Percentiles rank a stretch among this genome's conserved stretches.
These are phyloP conservation scores for Lunularia cruciata DNA, from an alignment of 225 moss, liverwort and hornwort species.

Conservation along the genomic window DNA sequence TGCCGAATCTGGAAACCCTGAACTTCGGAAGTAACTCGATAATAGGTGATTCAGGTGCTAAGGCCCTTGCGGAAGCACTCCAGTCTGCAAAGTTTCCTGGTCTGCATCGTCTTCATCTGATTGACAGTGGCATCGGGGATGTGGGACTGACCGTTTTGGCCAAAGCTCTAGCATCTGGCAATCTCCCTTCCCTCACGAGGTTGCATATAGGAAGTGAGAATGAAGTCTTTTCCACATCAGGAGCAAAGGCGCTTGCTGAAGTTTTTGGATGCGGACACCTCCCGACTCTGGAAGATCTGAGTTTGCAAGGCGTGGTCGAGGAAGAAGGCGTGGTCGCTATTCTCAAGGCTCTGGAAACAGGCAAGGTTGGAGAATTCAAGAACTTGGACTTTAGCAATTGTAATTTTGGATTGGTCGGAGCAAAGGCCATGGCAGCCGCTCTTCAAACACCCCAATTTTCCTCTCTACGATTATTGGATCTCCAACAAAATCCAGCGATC, in stretches of 20 bases:
- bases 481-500: constrained; percentile 12
- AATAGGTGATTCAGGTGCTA: constrained; percentile 15
- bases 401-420: constrained; percentile 14
- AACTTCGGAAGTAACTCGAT: constrained; percentile 22
- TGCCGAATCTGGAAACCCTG: constrained; percentile 21
- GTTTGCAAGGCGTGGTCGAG: constrained; percentile 14
- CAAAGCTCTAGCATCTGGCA: constrained; percentile 18
- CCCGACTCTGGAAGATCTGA: constrained; percentile 23
- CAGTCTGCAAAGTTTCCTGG: constrained; percentile 1
- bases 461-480: constrained; percentile 19
- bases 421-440: constrained; percentile 8
- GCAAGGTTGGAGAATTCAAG: constrained; percentile 26
- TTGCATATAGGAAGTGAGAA: constrained; percentile 23
- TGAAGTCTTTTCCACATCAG: constrained; percentile 4
- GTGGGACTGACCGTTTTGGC: constrained; percentile 15
- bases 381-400: constrained; percentile 25
- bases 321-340: constrained; percentile 15
- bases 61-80: constrained; percentile 8
- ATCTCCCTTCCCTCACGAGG: constrained; percentile 8
- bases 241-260: constrained; percentile 7
- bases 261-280: constrained; percentile 12
- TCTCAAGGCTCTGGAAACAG: constrained; percentile 17
- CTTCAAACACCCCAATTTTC: constrained; percentile 18
- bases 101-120: constrained; percentile 17
- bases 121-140: constrained; percentile 22